A percentile compares a stretch with the other conserved stretches of the same genome.
Evolutionary conservation across 306 rosid species (phyloP).

Genomic region (Cercis canadensis): DNA sequence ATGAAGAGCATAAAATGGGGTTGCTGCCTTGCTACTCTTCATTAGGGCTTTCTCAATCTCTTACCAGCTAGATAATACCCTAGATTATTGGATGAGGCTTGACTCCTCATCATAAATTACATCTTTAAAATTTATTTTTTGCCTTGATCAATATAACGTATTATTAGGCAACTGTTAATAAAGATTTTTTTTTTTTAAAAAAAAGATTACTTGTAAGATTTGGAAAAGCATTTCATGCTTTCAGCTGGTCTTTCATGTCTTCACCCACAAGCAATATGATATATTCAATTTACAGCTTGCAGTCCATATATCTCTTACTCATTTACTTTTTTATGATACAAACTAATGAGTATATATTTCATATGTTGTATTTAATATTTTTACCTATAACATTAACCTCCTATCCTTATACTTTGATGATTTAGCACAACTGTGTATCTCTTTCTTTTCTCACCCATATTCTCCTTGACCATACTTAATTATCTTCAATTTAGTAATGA

Average conservation of each 20-base stretch:
- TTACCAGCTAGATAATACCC: too few species aligned
- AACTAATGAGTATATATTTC: too few species aligned
- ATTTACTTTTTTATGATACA: too few species aligned
- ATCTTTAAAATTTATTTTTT: too few species aligned
- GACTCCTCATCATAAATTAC: conserved; percentile 16
- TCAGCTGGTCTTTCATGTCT: conserved; percentile 28
- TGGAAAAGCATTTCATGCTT: conserved; percentile 9
- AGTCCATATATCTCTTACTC: neutral
- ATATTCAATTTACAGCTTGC: neutral
- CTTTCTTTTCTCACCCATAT: neutral
- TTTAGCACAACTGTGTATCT: neutral
- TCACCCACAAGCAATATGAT: conserved; percentile 32
- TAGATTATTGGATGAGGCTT: neutral
- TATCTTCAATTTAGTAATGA: neutral
- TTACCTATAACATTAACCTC: neutral
- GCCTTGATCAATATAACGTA: neutral
- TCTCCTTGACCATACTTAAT: neutral
- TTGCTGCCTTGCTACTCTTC: conserved; percentile 26
- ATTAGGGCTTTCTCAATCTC: too few species aligned
- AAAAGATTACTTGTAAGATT: neutral
- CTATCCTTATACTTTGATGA: neutral
- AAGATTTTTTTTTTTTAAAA: too few species aligned
- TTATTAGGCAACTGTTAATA: neutral
- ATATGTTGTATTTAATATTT: too few species aligned
- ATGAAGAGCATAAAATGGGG: neutral